phyloP scores from a whole-genome alignment of 2,329 filamentous ascomycete species.

The Hymenoscyphus fraxineus region DNA sequence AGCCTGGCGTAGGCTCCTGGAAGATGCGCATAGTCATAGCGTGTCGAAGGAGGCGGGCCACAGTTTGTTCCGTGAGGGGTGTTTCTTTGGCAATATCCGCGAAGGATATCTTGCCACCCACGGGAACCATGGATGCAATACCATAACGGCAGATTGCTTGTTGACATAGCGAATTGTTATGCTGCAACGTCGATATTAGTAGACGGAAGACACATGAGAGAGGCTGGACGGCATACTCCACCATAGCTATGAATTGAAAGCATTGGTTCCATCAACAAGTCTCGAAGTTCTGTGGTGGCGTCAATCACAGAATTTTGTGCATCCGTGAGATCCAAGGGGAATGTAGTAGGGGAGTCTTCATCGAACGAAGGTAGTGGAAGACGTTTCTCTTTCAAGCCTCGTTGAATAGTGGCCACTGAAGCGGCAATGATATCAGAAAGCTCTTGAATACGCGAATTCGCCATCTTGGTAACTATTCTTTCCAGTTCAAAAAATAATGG shows the following conservation, averaged over 20 bases:
- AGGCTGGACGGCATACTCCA: not conserved
- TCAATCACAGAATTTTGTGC: constrained; percentile 8
- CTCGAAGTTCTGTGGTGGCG: not conserved
- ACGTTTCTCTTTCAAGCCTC: not conserved
- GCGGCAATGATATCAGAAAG: not conserved
- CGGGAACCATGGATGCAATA: not conserved
- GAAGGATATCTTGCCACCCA: not conserved
- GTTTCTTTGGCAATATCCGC: not conserved
- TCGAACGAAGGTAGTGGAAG: not conserved
- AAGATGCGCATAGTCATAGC: not conserved
- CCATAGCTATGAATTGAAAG: not conserved
- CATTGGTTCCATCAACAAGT: constrained; percentile 4
- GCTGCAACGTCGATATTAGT: not conserved
- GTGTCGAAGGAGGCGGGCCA: not conserved
- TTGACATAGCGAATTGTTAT: not conserved
- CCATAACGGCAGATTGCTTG: not conserved
- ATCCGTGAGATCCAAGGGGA: not conserved
- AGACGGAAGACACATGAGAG: not conserved
- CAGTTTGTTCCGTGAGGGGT: not conserved
- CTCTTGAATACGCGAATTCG: not conserved
- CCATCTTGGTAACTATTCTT: too few relatives aligned
- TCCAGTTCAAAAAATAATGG: too few relatives aligned
- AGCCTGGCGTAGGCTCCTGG: not conserved
- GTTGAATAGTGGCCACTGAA: not conserved
- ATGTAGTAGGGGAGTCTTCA: constrained; percentile 4